These are phyloP conservation scores for Trifolium fragiferum DNA, from an alignment of 306 rosid species.

Conservation along the genomic window DNA sequence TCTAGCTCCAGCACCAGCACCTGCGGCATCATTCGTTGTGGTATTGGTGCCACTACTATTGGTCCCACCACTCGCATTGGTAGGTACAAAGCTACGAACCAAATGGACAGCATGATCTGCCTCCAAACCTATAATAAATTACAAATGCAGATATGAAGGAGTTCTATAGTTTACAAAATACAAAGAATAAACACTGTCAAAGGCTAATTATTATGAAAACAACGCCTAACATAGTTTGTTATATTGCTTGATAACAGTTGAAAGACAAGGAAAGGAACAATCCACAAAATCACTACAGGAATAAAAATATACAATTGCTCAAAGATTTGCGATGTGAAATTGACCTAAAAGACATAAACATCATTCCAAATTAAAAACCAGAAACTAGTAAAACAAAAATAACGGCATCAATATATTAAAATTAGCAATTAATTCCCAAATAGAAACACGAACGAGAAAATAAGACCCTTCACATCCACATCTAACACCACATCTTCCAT, in stretches of 20 bases:
- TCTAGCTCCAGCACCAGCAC: conserved; percentile 56
- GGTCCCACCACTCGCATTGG: conserved; percentile 52
- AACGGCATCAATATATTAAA: not conserved
- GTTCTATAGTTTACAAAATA: not conserved
- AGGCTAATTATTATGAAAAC: conserved; percentile 10
- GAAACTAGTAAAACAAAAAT: conserved; percentile 8
- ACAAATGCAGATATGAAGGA: not conserved
- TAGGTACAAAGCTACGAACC: conserved; percentile 78
- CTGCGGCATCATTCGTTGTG: conserved; percentile 49
- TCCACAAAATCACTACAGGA: not conserved
- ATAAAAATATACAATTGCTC: conserved; percentile 2
- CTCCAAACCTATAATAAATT: conserved; percentile 67
- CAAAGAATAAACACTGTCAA: conserved; percentile 18
- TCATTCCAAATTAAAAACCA: not conserved
- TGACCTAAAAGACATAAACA: conserved; percentile 10
- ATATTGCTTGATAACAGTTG: not conserved
- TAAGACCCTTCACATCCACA: conserved; percentile 11
- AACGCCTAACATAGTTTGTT: conserved; percentile 14
- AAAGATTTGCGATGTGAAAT: not conserved
- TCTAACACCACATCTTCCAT: conserved; percentile 3
- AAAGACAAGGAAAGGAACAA: conserved; percentile 7
- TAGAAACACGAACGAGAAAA: conserved; percentile 7
- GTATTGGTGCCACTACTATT: conserved; percentile 54
- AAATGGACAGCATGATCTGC: conserved; percentile 84
- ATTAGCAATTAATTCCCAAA: conserved; percentile 13